Evolutionary conservation across 2,329 filamentous ascomycete genomes (phyloP).

Genomic region (Metarhizium anisopliae): DNA sequence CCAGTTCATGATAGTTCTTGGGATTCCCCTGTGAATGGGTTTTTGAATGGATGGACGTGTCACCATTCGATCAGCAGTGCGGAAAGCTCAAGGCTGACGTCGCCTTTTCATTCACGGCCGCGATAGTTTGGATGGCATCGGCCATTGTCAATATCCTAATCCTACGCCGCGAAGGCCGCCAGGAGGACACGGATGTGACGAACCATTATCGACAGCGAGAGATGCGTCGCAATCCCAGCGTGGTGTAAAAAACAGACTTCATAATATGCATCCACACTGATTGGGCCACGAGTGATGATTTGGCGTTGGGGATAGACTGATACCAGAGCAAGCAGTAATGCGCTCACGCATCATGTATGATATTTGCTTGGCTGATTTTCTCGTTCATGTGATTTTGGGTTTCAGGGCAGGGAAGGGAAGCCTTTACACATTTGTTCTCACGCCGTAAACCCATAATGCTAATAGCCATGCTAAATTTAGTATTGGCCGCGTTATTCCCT

Average conservation of each 20-base stretch:
- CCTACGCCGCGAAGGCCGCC: neutral
- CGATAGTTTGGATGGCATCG: constrained; percentile 55
- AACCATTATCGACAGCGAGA: neutral
- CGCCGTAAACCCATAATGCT: no score
- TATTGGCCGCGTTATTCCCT: neutral
- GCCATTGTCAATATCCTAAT: constrained; percentile 28
- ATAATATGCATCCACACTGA: no score
- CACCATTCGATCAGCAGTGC: constrained; percentile 36
- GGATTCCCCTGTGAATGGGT: constrained; percentile 37
- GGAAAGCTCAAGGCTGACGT: constrained; percentile 55
- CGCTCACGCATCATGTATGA: neutral
- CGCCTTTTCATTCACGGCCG: constrained; percentile 57
- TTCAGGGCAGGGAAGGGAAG: neutral
- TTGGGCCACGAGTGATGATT: neutral
- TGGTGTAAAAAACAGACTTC: neutral
- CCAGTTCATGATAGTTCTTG: constrained; percentile 19
- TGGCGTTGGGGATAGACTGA: neutral
- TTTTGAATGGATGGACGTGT: constrained; percentile 45
- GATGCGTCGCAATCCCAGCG: neutral
- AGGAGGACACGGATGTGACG: neutral
- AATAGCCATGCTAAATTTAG: neutral
- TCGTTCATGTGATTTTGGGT: neutral
- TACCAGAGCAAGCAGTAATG: neutral
- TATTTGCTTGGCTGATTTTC: neutral
- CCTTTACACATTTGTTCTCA: neutral